phyloP scores from a whole-genome alignment of 495 filamentous ascomycete genomes.

The Hapsidospora chrysogenum region DNA sequence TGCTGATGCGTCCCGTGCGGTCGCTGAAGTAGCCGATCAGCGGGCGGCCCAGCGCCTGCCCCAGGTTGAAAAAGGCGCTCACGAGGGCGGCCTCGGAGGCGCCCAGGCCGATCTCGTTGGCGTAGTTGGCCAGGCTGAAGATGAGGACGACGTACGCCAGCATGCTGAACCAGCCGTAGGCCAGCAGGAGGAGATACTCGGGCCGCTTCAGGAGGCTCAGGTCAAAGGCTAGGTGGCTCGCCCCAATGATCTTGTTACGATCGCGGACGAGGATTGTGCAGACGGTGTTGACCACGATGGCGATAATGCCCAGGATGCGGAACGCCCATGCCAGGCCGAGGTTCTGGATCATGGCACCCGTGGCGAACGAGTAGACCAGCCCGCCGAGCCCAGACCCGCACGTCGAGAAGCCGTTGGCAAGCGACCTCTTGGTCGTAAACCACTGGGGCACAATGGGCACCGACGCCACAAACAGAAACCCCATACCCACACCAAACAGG shows the following conservation, averaged over 20 bases:
- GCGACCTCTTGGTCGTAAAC: constrained; percentile 44
- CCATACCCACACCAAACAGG: constrained; percentile 55
- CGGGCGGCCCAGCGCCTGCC: constrained; percentile 45
- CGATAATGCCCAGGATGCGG: constrained; percentile 36
- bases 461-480: constrained; percentile 51
- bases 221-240: constrained; percentile 31
- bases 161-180: constrained; percentile 51
- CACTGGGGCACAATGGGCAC: constrained; percentile 53
- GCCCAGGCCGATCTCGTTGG: constrained; percentile 37
- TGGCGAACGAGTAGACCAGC: constrained; percentile 32
- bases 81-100: constrained; percentile 46
- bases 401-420: constrained; percentile 52
- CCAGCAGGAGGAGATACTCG: constrained; percentile 43
- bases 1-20: constrained; percentile 43
- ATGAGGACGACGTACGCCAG: constrained; percentile 49
- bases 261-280: constrained; percentile 41
- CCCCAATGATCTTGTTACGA: constrained; percentile 2
- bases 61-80: constrained; percentile 49
- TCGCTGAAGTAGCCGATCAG: constrained; percentile 49
- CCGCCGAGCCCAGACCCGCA: constrained; percentile 52
- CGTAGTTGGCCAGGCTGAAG: constrained; percentile 50
- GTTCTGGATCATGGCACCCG: constrained; percentile 35
- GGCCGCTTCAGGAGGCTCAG: constrained; percentile 31
- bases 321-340: constrained; percentile 40
- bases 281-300: constrained; percentile 31